Conservation (phyloP, 164 flowering plant genomes). For the Amborella trichopoda region DNA sequence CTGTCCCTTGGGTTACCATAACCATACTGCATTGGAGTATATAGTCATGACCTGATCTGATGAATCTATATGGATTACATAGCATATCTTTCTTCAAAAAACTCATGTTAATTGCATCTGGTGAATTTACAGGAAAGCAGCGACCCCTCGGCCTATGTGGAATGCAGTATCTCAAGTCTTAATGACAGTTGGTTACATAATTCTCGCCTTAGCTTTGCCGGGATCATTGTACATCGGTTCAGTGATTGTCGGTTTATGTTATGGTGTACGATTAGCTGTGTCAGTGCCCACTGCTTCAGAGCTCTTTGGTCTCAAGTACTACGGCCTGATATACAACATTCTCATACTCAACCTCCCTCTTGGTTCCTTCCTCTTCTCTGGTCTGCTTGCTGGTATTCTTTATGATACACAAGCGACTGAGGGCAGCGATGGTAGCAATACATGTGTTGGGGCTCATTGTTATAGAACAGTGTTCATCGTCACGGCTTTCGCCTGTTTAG, state of each 20-base stretch:
- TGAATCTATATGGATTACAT: too few species aligned
- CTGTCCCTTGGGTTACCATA: too few species aligned
- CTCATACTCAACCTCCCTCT: constrained; percentile 80
- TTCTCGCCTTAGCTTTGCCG: constrained; percentile 69
- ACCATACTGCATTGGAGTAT: too few species aligned
- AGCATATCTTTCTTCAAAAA: too few species aligned
- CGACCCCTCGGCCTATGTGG: constrained; percentile 83
- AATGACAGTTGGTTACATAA: constrained; percentile 68
- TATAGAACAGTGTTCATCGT: constrained; percentile 64
- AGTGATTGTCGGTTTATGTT: constrained; percentile 65
- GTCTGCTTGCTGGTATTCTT: constrained; percentile 66
- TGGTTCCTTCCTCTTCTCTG: constrained; percentile 91
- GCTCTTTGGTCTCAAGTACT: constrained; percentile 82
- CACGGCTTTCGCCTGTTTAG: constrained; percentile 55
- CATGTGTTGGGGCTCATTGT: constrained; percentile 76
- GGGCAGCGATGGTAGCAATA: constrained; percentile 56
- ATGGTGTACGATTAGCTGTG: constrained; percentile 75
- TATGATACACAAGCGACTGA: constrained; percentile 66
- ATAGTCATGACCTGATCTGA: too few species aligned
- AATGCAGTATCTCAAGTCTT: constrained; percentile 80
- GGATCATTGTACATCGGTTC: constrained; percentile 81
- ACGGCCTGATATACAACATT: constrained; percentile 78
- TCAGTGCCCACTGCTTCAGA: constrained; percentile 86
- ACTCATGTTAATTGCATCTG: neutral
- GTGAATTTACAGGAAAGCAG: constrained; percentile 45